These are phyloP conservation scores for Chlorella sp. DNA, from an alignment of 139 green algal genomes.

Conservation along the genomic window DNA sequence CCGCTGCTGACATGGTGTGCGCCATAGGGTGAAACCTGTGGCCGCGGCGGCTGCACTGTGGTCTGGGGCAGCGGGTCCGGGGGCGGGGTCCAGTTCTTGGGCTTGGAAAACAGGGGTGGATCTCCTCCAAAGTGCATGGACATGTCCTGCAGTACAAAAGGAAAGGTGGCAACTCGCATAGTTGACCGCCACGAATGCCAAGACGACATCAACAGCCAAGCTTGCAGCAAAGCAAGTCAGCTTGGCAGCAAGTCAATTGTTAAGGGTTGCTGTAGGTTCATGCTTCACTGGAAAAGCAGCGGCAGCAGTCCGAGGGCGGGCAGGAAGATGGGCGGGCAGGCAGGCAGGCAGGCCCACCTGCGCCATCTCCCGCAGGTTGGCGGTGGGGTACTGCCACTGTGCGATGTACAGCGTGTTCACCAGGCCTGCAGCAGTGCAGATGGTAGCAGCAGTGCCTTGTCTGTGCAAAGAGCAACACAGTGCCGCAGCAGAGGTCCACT, in stretches of 20 bases:
- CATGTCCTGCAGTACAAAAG: constrained; percentile 53
- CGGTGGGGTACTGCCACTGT: constrained; percentile 51
- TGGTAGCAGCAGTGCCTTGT: not conserved
- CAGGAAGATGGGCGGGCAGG: not conserved
- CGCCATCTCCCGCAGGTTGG: constrained; percentile 57
- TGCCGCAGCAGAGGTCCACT: not conserved
- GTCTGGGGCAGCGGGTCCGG: not conserved
- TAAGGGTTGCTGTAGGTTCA: too few relatives aligned
- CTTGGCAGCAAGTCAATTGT: not conserved
- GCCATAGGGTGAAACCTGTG: not conserved
- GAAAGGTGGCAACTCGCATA: not conserved
- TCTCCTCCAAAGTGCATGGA: constrained; percentile 84
- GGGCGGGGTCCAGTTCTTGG: constrained; percentile 31
- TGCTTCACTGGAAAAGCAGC: not conserved
- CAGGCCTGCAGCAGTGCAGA: constrained; percentile 27
- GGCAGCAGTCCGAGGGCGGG: not conserved
- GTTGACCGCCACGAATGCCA: not conserved
- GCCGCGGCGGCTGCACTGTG: not conserved
- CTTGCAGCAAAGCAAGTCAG: not conserved
- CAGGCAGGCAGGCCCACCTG: constrained; percentile 20
- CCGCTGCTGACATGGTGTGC: not conserved
- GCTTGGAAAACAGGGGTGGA: constrained; percentile 86
- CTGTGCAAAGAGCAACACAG: not conserved
- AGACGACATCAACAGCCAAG: not conserved
- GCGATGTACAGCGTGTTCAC: constrained; percentile 59